Evolutionary conservation across 2,329 filamentous ascomycete species (phyloP), one percentile per base, ranked within the genome.

Genomic region (Aspergillus pseudotamarii): DNA sequence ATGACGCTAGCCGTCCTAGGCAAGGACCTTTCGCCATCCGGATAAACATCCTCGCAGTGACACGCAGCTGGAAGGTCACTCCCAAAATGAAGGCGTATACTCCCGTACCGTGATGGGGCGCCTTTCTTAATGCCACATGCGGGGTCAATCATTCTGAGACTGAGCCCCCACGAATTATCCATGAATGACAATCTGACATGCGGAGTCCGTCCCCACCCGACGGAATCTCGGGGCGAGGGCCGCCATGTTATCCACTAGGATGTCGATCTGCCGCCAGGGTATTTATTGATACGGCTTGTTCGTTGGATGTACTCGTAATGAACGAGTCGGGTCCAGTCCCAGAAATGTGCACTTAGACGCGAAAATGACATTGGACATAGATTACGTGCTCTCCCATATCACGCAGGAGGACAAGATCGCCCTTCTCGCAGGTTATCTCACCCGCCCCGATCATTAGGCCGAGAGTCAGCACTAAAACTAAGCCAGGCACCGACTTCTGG

Each of bases 401-500:
- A 62, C 43, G 56, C 66, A 67, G 56, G 60, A 65, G 12, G 66
- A 70, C 45, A 70, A 70, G 57, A 68, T 70, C 34, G 66, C 68
- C 26, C 64, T 70, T 57, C 60, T 70, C 41, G 69, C 68, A 11
- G 68, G 68, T 70, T 61, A 12, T 43, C 53, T 19, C 23, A 14
- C 21, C 28, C 36, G 38, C 10, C 19, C 10, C 8, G 50, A 36
- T 32, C 2, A 16, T 41, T 41, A 41, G 16, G 38, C 54, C n/a
- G 21, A n/a, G 14, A 34, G 36, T 34, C 36, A 48, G 63, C 54
- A 61, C 41, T 23, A 34, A 46, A 28, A 50, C 14, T 32, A 30
- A 50, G n/a, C 51, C 56, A 85, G 87, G 87, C 61, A 83, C 85
- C 67, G 89, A 91, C 76, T 90, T 90, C 71, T 91, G 89, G 89